These are phyloP conservation scores for Salmacisia buchloeana DNA, from an alignment of 1,284 basidiomycete genomes.

Conservation along the genomic window DNA sequence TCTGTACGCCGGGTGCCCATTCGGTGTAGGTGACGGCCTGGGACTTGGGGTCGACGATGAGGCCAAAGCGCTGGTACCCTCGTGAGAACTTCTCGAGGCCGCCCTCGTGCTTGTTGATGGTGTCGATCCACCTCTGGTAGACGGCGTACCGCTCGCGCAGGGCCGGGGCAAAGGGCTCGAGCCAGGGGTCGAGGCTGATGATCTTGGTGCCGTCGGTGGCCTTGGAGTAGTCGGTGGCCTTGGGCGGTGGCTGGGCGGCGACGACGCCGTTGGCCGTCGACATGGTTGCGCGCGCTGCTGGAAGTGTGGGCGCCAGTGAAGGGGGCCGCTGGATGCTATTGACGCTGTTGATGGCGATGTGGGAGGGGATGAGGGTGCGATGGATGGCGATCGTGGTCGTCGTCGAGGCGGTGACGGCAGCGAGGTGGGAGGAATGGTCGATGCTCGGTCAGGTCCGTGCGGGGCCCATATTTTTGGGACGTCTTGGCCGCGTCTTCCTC, in stretches of 20 bases:
- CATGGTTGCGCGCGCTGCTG: neutral
- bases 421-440: no score
- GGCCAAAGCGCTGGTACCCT: conserved; percentile 68
- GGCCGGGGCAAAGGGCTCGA: conserved; percentile 39
- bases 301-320: neutral
- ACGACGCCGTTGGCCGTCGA: conserved; percentile 3
- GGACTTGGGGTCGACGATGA: conserved; percentile 64
- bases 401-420: no score
- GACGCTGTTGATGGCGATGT: neutral
- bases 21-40: conserved; percentile 79
- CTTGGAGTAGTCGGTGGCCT: conserved; percentile 32
- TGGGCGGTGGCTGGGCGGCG: conserved; percentile 3
- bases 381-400: no score
- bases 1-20: conserved; percentile 85
- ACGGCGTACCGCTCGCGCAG: conserved; percentile 31
- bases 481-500: no score
- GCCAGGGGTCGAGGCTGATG: conserved; percentile 41
- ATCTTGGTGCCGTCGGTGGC: conserved; percentile 43
- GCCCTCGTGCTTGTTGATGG: conserved; percentile 34
- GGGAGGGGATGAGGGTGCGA: no score
- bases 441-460: no score
- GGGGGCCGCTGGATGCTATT: neutral
- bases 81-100: conserved; percentile 83
- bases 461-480: no score
- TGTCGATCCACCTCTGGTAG: conserved; percentile 32